Percentiles rank a stretch among this genome's conserved stretches.
phyloP scores from a whole-genome alignment of 495 filamentous ascomycete genomes.

The Melanomma pulvis-pyrius region DNA sequence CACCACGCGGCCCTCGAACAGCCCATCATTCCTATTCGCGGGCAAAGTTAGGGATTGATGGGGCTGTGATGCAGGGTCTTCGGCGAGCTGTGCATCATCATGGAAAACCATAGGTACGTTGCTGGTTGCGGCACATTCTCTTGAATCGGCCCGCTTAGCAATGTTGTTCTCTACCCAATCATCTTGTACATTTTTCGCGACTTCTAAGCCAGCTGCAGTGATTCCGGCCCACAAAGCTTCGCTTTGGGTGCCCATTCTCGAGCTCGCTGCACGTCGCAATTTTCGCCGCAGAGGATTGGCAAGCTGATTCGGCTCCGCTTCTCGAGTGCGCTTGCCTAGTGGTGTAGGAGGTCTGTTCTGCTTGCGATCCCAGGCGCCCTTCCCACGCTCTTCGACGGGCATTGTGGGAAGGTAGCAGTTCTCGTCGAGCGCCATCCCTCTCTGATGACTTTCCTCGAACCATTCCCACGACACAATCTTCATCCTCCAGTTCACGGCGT shows the following conservation, averaged over 20 bases:
- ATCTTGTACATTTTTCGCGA: slow-evolving; percentile 45
- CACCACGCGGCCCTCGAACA: slow-evolving; percentile 39
- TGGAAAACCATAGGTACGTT: neutral
- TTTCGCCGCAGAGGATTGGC: slow-evolving; percentile 28
- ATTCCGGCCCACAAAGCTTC: slow-evolving; percentile 88
- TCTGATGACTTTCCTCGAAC: slow-evolving; percentile 79
- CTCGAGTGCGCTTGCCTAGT: slow-evolving; percentile 29
- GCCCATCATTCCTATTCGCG: slow-evolving; percentile 19
- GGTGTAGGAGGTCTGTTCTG: slow-evolving; percentile 35
- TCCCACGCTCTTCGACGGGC: slow-evolving; percentile 69
- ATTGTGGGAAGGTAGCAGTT: slow-evolving; percentile 74
- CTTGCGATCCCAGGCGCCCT: slow-evolving; percentile 69
- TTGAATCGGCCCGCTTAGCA: neutral
- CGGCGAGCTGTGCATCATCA: slow-evolving; percentile 15
- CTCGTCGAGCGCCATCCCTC: slow-evolving; percentile 94
- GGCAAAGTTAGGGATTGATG: neutral
- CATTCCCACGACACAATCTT: slow-evolving; percentile 79
- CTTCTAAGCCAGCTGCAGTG: slow-evolving; percentile 57
- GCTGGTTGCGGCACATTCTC: neutral
- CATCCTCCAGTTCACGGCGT: slow-evolving; percentile 77
- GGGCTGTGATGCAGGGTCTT: slow-evolving; percentile 10
- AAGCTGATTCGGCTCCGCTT: slow-evolving; percentile 4
- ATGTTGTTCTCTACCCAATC: slow-evolving; percentile 36
- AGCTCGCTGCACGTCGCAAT: slow-evolving; percentile 36
- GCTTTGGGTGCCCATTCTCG: slow-evolving; percentile 56